Evolutionary conservation across 2,329 filamentous ascomycete genomes (phyloP).

Genomic region (Amauroascus niger): DNA sequence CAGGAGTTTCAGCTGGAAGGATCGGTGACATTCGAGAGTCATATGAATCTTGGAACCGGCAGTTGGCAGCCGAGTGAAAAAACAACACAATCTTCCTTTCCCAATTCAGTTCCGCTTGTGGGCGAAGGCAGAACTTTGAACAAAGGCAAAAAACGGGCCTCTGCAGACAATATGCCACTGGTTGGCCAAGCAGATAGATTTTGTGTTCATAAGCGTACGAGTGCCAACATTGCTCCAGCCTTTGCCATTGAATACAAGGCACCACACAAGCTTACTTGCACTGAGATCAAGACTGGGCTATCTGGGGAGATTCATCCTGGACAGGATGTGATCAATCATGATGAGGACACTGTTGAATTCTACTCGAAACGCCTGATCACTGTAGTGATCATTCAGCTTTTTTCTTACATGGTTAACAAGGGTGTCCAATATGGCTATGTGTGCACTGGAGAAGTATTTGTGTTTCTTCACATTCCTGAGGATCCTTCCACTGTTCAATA

Average conservation of each 20-base stretch:
- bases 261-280: conserved; percentile 21
- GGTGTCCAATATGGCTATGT: conserved; percentile 24
- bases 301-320: conserved; percentile 19
- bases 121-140: no score
- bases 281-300: conserved; percentile 23
- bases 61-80: no score
- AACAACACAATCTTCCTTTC: no score
- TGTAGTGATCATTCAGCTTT: conserved; percentile 24
- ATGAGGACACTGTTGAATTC: conserved; percentile 22
- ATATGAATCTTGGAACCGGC: no score
- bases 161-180: no score
- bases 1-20: no score
- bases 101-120: no score
- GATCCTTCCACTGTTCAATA: conserved; percentile 25
- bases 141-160: no score
- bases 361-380: conserved; percentile 21
- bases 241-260: conserved; percentile 26
- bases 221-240: conserved; percentile 19
- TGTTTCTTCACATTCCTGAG: conserved; percentile 27
- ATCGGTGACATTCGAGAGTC: no score
- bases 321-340: conserved; percentile 21
- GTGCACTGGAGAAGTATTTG: conserved; percentile 25
- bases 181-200: conserved; percentile 23
- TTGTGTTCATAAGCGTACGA: conserved; percentile 19
- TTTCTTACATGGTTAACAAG: conserved; percentile 24